Evolutionary conservation across 169 alveolate genomes (phyloP).

Genomic region (Cystoisospora suis): DNA sequence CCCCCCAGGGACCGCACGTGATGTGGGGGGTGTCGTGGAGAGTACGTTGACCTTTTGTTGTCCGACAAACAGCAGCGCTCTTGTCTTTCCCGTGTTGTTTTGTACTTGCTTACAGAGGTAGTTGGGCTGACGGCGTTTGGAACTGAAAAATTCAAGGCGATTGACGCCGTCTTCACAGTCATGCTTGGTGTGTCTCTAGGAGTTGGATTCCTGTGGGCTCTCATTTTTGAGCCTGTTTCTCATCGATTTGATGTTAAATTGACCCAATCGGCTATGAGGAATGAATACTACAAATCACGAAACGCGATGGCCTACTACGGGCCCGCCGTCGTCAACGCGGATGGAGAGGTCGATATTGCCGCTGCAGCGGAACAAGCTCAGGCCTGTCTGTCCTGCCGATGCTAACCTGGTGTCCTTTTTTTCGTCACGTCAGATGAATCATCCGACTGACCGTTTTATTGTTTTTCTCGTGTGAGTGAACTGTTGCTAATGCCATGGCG

Average conservation of each 20-base stretch:
- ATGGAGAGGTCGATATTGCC: constrained; percentile 86
- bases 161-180: constrained; percentile 82
- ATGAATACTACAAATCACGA: constrained; percentile 90
- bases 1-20: too few relatives aligned
- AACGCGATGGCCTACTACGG: constrained; percentile 94
- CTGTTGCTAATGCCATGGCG: too few relatives aligned
- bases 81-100: background rate
- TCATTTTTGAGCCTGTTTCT: constrained; percentile 87
- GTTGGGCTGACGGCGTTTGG: constrained; percentile 78
- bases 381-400: constrained; percentile 47
- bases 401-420: background rate
- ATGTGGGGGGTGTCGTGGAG: too few relatives aligned
- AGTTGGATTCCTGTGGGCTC: constrained; percentile 84
- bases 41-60: too few relatives aligned
- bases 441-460: too few relatives aligned
- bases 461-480: too few relatives aligned
- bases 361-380: constrained; percentile 74
- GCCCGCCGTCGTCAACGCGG: constrained; percentile 91
- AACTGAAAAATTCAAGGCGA: constrained; percentile 72
- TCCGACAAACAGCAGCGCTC: too few relatives aligned
- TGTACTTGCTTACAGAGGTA: constrained; percentile 71
- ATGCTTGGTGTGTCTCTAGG: constrained; percentile 79
- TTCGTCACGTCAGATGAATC: background rate
- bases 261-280: constrained; percentile 90
- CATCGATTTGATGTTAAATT: constrained; percentile 87